A percentile compares a stretch with the other conserved stretches of the same genome.
phyloP scores from a whole-genome alignment of 257 asterid genomes.

The Capsicum pubescens region DNA sequence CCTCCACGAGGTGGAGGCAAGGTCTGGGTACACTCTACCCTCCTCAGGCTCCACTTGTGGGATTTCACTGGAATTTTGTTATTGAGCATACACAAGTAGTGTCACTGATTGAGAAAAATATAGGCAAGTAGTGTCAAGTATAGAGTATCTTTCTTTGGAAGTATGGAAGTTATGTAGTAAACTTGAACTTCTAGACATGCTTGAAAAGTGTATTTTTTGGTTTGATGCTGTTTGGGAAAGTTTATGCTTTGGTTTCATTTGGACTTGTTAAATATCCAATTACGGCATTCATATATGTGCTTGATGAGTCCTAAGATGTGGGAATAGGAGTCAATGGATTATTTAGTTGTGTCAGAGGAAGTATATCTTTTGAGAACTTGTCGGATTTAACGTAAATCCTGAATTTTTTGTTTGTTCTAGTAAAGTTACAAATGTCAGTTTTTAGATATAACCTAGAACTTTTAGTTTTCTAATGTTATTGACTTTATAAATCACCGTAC shows the following conservation, averaged over 20 bases:
- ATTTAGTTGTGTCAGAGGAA: neutral
- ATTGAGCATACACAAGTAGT: neutral
- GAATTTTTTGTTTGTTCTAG: neutral
- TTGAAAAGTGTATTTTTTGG: slow-evolving; percentile 3
- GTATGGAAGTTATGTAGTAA: neutral
- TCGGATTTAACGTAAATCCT: neutral
- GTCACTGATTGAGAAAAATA: neutral
- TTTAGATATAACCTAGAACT: neutral
- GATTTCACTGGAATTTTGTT: too few species aligned
- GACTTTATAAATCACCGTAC: neutral
- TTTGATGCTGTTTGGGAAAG: neutral
- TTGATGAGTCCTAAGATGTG: neutral
- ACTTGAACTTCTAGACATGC: slow-evolving; percentile 1
- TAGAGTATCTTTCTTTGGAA: neutral
- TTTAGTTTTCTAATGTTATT: neutral
- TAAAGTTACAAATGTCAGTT: neutral
- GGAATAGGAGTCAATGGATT: neutral
- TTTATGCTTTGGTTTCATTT: too few species aligned
- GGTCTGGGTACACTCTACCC: too few species aligned
- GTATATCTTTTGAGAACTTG: neutral
- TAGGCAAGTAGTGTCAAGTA: neutral
- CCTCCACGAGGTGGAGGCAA: too few species aligned
- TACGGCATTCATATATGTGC: neutral
- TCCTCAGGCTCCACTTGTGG: too few species aligned
- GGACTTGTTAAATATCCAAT: neutral